These are phyloP conservation scores for Pseudogymnoascus sp. DNA, from an alignment of 2,329 filamentous ascomycete genomes.

Conservation along the genomic window DNA sequence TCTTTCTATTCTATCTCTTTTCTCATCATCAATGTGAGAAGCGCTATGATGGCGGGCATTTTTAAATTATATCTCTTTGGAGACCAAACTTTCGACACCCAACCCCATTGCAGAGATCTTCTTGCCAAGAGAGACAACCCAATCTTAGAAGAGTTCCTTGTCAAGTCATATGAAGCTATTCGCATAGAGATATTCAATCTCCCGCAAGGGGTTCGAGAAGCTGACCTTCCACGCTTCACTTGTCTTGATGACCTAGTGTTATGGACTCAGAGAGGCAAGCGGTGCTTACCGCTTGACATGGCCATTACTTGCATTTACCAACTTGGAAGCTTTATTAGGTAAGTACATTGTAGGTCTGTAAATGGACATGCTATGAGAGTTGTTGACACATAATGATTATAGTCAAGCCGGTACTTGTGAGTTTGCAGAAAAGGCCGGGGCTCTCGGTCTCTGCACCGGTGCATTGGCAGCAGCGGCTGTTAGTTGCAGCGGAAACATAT, in stretches of 20 bases:
- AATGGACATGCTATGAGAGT: background rate
- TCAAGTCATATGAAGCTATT: constrained; percentile 48
- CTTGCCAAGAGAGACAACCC: constrained; percentile 38
- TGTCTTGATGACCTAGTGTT: constrained; percentile 56
- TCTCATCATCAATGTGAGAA: too few relatives aligned
- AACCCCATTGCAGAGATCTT: constrained; percentile 51
- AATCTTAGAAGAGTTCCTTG: constrained; percentile 54
- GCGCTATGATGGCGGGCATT: constrained; percentile 21
- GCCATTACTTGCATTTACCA: constrained; percentile 57
- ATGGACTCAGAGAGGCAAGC: constrained; percentile 49
- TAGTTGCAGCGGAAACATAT: constrained; percentile 53
- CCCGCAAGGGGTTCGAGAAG: constrained; percentile 45
- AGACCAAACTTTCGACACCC: constrained; percentile 63
- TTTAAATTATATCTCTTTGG: constrained; percentile 57
- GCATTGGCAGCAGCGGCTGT: constrained; percentile 60
- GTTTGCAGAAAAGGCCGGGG: constrained; percentile 40
- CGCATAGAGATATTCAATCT: constrained; percentile 52
- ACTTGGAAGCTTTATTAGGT: constrained; percentile 62
- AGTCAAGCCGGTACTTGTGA: constrained; percentile 30
- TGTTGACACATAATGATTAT: background rate
- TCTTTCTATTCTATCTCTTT: too few relatives aligned
- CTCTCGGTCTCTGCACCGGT: constrained; percentile 61
- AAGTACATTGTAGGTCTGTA: constrained; percentile 26
- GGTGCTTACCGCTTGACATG: constrained; percentile 53
- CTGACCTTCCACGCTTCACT: constrained; percentile 51